Conservation (phyloP, 257 asterid species). For the Haberlea rhodopensis region DNA sequence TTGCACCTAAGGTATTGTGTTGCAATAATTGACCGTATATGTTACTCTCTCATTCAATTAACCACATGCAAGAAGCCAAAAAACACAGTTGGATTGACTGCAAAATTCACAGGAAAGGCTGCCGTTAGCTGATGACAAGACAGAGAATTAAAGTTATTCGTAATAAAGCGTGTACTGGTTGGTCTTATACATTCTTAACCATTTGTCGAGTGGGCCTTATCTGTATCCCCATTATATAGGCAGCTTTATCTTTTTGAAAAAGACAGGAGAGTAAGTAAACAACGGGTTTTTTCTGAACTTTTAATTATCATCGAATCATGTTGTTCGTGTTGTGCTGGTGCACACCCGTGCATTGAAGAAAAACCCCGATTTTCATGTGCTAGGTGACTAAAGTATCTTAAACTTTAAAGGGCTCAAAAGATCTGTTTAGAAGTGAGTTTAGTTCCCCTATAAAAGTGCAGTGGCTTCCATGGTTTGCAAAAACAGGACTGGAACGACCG, state of each 20-base stretch:
- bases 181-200: conserved; percentile 59
- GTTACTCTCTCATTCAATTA: conserved; percentile 27
- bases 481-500: no score
- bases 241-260: conserved; percentile 68
- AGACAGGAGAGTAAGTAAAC: conserved; percentile 47
- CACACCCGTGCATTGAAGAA: neutral
- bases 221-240: conserved; percentile 55
- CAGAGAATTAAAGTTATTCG: conserved; percentile 56
- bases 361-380: conserved; percentile 13
- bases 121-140: conserved; percentile 64
- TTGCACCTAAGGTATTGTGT: conserved; percentile 23
- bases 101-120: conserved; percentile 86
- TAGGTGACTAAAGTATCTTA: conserved; percentile 35
- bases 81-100: conserved; percentile 85
- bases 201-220: conserved; percentile 64
- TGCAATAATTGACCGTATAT: conserved; percentile 27
- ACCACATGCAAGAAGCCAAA: conserved; percentile 65
- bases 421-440: conserved; percentile 30
- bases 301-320: neutral
- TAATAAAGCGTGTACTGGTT: conserved; percentile 40
- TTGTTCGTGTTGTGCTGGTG: neutral
- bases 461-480: no score
- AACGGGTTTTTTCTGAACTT: conserved; percentile 5
- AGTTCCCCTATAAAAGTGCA: conserved; percentile 51
- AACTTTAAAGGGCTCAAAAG: conserved; percentile 32